phyloP scores from a whole-genome alignment of 495 filamentous ascomycete genomes.

The Pyrenopolyporus hunteri region DNA sequence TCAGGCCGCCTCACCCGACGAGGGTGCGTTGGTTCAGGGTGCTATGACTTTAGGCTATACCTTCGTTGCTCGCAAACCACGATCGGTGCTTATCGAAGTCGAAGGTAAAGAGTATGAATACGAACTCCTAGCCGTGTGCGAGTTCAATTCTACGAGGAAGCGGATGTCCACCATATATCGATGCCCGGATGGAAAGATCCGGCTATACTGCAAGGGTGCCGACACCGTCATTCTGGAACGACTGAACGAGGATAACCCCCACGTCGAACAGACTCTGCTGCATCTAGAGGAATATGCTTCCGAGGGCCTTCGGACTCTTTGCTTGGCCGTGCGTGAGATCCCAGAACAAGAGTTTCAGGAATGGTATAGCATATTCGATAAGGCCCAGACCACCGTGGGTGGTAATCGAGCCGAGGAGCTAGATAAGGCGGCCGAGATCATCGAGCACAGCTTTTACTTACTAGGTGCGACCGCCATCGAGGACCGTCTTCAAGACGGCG shows the following conservation, averaged over 20 bases:
- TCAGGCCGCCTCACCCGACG: conserved; percentile 96
- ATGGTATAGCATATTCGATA: conserved; percentile 88
- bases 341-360: conserved; percentile 88
- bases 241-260: conserved; percentile 77
- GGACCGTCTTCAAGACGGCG: conserved; percentile 95
- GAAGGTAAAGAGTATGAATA: conserved; percentile 77
- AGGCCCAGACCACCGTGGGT: conserved; percentile 86
- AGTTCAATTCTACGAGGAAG: conserved; percentile 98
- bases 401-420: conserved; percentile 93
- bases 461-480: conserved; percentile 98
- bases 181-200: conserved; percentile 93
- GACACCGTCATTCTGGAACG: conserved; percentile 96
- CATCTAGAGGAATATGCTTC: conserved; percentile 98
- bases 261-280: conserved; percentile 83
- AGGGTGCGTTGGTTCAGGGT: conserved; percentile 94
- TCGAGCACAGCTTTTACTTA: conserved; percentile 89
- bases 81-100: conserved; percentile 79
- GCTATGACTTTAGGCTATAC: conserved; percentile 83
- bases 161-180: conserved; percentile 97
- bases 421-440: conserved; percentile 95
- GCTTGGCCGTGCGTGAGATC: conserved; percentile 92
- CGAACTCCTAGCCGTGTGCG: conserved; percentile 92
- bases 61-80: conserved; percentile 88
- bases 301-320: conserved; percentile 93
- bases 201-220: conserved; percentile 94